phyloP scores from a whole-genome alignment of 805 yeast species.

The Pichia deserticola region DNA sequence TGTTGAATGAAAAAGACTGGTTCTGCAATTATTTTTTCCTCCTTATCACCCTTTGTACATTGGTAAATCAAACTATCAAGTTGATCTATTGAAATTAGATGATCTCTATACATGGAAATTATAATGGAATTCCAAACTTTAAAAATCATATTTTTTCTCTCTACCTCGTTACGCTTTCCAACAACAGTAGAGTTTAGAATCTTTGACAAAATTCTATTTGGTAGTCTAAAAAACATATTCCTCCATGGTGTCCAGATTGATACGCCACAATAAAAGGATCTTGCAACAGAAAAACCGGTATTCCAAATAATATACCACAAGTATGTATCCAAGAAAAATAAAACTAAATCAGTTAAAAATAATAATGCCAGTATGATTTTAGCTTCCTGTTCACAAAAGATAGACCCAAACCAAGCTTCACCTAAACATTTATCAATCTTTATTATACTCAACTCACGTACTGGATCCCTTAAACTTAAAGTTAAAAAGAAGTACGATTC shows the following conservation, averaged over 20 bases:
- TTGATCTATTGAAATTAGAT: constrained; percentile 65
- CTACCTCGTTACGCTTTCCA: constrained; percentile 26
- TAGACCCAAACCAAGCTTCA: constrained; percentile 45
- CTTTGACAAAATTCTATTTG: constrained; percentile 68
- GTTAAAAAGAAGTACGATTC: constrained; percentile 79
- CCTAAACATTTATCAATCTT: constrained; percentile 52
- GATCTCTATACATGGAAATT: constrained; percentile 76
- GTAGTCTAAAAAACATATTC: constrained; percentile 67
- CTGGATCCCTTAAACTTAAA: constrained; percentile 63
- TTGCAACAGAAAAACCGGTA: constrained; percentile 61
- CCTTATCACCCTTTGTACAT: constrained; percentile 32
- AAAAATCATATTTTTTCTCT: constrained; percentile 51
- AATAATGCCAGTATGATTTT: constrained; percentile 46
- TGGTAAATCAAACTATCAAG: constrained; percentile 59
- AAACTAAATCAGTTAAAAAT: constrained; percentile 51
- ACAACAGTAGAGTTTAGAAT: constrained; percentile 40
- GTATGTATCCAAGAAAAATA: constrained; percentile 76
- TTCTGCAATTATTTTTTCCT: constrained; percentile 45
- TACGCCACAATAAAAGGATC: constrained; percentile 63
- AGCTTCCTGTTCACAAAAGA: constrained; percentile 52
- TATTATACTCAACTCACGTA: constrained; percentile 58
- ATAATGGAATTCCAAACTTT: constrained; percentile 82
- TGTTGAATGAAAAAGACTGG: constrained; percentile 77
- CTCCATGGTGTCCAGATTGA: constrained; percentile 90
- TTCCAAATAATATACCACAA: constrained; percentile 82